A percentile compares a stretch with the other conserved stretches of the same genome.
phyloP scores from a whole-genome alignment of 1,139 yeast species.

The Saccharomycopsis hybrid region DNA sequence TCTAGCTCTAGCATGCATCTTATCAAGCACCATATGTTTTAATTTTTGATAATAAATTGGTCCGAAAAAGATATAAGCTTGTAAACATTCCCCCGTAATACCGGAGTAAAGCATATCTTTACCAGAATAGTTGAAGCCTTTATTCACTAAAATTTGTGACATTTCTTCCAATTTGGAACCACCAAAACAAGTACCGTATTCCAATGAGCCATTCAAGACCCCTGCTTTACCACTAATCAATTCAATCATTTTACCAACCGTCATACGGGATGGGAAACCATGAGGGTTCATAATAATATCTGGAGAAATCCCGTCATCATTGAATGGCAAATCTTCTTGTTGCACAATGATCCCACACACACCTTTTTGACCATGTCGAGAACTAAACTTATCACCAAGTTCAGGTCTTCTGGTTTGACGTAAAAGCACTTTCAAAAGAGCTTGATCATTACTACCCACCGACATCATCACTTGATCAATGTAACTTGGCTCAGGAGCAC shows the following conservation, averaged over 20 bases:
- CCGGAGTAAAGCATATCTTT: conserved; percentile 98
- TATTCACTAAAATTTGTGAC: conserved; percentile 86
- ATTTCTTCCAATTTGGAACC: conserved; percentile 93
- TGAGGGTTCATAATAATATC: conserved; percentile 99
- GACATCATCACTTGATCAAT: conserved; percentile 98
- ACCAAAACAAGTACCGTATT: conserved; percentile 97
- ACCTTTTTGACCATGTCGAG: conserved; percentile 98
- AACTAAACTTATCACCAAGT: conserved; percentile 93
- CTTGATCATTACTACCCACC: conserved; percentile 91
- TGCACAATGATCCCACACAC: conserved; percentile 97
- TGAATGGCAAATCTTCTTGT: conserved; percentile 94
- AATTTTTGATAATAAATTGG: conserved; percentile 96
- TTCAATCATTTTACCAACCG: conserved; percentile 98
- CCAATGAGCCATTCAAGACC: conserved; percentile 82
- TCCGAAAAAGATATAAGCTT: conserved; percentile 96
- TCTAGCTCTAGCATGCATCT: conserved; percentile 99
- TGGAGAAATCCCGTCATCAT: conserved; percentile 83
- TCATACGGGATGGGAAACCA: conserved; percentile 99
- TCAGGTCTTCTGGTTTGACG: conserved; percentile 98
- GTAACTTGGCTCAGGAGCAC: conserved; percentile 93
- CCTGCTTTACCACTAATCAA: conserved; percentile 97
- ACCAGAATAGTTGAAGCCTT: conserved; percentile 93
- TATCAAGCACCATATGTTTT: conserved; percentile 98
- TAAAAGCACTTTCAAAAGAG: conserved; percentile 80
- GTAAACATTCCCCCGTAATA: conserved; percentile 93